Conservation (phyloP, 2,329 filamentous ascomycete genomes). For the Annulohypoxylon truncatum region DNA sequence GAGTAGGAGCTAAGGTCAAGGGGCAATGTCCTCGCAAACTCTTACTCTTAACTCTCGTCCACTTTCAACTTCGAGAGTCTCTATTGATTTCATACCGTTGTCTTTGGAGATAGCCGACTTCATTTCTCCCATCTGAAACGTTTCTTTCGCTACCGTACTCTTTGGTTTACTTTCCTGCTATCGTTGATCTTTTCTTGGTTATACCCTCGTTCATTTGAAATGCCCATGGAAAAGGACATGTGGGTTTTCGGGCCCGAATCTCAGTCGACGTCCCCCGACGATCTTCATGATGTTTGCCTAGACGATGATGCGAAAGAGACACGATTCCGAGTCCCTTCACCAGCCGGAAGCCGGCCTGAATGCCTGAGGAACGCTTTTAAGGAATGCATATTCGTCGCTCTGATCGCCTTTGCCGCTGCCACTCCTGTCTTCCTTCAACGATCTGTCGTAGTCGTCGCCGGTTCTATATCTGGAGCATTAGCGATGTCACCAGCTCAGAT, state of each 20-base stretch:
- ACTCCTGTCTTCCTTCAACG: constrained; percentile 50
- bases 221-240: constrained; percentile 42
- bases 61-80: not conserved
- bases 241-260: constrained; percentile 40
- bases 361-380: constrained; percentile 45
- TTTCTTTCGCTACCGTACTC: constrained; percentile 33
- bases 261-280: constrained; percentile 35
- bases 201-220: constrained; percentile 33
- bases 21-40: not conserved
- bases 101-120: constrained; percentile 24
- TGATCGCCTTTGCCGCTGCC: constrained; percentile 49
- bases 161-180: constrained; percentile 34
- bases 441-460: constrained; percentile 48
- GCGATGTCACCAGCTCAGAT: constrained; percentile 48
- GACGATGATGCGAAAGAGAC: constrained; percentile 44
- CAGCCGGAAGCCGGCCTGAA: constrained; percentile 45
- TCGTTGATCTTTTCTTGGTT: constrained; percentile 27
- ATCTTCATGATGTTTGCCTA: constrained; percentile 49
- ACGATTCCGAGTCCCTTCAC: constrained; percentile 27
- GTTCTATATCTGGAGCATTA: constrained; percentile 44
- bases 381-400: constrained; percentile 47
- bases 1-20: not conserved
- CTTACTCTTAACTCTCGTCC: not conserved
- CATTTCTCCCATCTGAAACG: constrained; percentile 38
- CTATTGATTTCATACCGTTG: not conserved